Evolutionary conservation across 768 basidiomycete genomes (phyloP).

Genomic region (Panellus pusillus): DNA sequence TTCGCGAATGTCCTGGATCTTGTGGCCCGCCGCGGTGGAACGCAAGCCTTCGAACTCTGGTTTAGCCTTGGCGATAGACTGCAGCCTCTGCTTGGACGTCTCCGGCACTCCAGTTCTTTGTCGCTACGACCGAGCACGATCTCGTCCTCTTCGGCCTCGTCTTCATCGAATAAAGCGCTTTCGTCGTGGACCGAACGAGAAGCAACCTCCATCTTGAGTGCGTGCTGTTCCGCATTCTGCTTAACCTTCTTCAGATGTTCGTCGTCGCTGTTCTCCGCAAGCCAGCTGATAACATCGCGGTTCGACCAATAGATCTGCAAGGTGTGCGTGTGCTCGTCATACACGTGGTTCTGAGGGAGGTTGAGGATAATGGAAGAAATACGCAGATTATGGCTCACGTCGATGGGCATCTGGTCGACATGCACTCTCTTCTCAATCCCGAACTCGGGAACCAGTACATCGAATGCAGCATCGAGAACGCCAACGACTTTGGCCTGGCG

Average conservation of each 20-base stretch:
- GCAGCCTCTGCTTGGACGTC: slow-evolving; percentile 73
- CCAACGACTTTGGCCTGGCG: slow-evolving; percentile 94
- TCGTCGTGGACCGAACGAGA: slow-evolving; percentile 86
- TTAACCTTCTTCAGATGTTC: slow-evolving; percentile 95
- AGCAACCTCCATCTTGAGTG: slow-evolving; percentile 87
- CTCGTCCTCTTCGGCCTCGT: slow-evolving; percentile 81
- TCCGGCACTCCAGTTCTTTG: slow-evolving; percentile 43
- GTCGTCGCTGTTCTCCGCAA: slow-evolving; percentile 95
- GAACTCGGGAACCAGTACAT: slow-evolving; percentile 94
- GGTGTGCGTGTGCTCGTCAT: slow-evolving; percentile 91
- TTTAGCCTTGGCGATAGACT: slow-evolving; percentile 73
- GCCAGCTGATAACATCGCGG: slow-evolving; percentile 91
- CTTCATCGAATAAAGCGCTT: slow-evolving; percentile 85
- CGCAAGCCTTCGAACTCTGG: slow-evolving; percentile 85
- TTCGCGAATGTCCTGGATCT: slow-evolving; percentile 93
- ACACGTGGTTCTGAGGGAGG: slow-evolving; percentile 79
- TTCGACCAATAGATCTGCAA: slow-evolving; percentile 96
- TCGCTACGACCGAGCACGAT: slow-evolving; percentile 70
- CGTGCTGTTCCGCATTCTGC: slow-evolving; percentile 88
- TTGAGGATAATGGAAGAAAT: slow-evolving; percentile 20
- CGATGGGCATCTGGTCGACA: slow-evolving; percentile 98
- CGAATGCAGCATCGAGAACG: slow-evolving; percentile 97
- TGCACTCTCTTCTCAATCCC: slow-evolving; percentile 99
- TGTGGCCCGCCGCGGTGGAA: slow-evolving; percentile 75
- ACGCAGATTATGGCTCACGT: slow-evolving; percentile 51